Evolutionary conservation across 108 stramenopile genomes (phyloP), one percentile per base, ranked within the genome.

Genomic region (Nannochloropsis gaditana): DNA sequence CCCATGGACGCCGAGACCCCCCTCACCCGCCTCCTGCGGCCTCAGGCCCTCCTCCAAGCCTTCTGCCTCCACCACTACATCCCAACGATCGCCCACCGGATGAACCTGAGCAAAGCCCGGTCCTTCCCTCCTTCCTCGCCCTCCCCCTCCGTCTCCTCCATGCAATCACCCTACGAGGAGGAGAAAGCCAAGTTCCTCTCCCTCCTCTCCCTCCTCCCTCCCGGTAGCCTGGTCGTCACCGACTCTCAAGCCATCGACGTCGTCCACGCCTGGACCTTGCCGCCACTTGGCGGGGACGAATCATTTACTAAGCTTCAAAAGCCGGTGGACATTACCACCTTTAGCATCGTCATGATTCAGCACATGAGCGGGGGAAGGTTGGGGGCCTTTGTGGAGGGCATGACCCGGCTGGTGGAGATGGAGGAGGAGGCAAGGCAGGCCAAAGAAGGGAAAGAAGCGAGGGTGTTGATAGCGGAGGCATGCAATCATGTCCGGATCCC

Each of bases 351-450:
- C 6, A 73, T 73, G 59, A 73, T 73, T n/a, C 59, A 73, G n/a
- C 59, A 73, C 59, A 73, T 73, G 59, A 73, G 59, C 59, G 59
- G 59, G 15, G 59, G 59, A 73, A 73, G 8, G n/a, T n/a, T 73
- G 4, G 19, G n/a, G 59, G n/a, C 59, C 3, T 73, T 73, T 6
- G n/a, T 73, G 4, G 59, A 73, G 15, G 59, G 59, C 19, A 73
- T 73, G 2, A n/a, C 15, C 15, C 59, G 59, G n/a, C 59, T 73
- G 59, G 59, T 73, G 8, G 59, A 73, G 59, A 15, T 73, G 19
- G 59, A 73, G n/a, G 59, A 8, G n/a, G 8, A n/a, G 59, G 8
- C 15, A 73, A 8, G 59, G 59, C 19, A 2, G 8, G 2, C 4
- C 19, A n/a, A 73, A n/a, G 59, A 0, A 73, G 59, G 59, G n/a